phyloP scores from a whole-genome alignment of 1,139 yeast genomes.

The Blastobotrys persicus region DNA sequence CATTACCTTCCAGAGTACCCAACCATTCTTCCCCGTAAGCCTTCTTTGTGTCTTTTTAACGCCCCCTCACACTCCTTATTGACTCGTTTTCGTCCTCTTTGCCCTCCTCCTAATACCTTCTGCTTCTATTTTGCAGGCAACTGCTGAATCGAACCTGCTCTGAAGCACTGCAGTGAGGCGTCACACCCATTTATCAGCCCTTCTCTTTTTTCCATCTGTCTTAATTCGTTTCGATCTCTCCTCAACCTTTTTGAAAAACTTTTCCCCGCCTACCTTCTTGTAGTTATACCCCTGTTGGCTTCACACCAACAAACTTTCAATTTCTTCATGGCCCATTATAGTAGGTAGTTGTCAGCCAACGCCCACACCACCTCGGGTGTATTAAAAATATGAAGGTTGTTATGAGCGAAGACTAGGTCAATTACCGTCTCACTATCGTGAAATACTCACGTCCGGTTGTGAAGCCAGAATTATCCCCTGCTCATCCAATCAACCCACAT shows the following conservation, averaged over 20 bases:
- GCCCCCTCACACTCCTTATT: too few species aligned
- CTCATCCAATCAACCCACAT: not conserved
- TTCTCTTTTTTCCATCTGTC: not conserved
- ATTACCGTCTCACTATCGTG: not conserved
- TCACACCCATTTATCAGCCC: not conserved
- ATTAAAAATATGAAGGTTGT: too few species aligned
- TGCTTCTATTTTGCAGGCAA: too few species aligned
- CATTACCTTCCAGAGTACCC: too few species aligned
- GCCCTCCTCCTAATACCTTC: too few species aligned
- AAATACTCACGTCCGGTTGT: not conserved
- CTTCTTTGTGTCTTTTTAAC: too few species aligned
- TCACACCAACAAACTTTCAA: not conserved
- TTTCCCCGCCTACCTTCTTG: not conserved
- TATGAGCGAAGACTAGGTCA: not conserved
- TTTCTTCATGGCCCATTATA: not conserved
- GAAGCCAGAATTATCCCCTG: not conserved
- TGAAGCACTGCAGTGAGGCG: not conserved
- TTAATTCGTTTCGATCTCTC: not conserved
- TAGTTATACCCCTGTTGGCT: not conserved
- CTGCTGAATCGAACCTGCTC: not conserved
- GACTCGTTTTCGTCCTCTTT: too few species aligned
- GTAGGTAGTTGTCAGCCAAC: too few species aligned
- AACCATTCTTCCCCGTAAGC: too few species aligned
- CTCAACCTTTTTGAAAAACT: not conserved
- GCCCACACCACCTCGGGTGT: too few species aligned